These are phyloP conservation scores for Plasmopara muralis DNA, from an alignment of 352 stramenopile species.

Conservation along the genomic window DNA sequence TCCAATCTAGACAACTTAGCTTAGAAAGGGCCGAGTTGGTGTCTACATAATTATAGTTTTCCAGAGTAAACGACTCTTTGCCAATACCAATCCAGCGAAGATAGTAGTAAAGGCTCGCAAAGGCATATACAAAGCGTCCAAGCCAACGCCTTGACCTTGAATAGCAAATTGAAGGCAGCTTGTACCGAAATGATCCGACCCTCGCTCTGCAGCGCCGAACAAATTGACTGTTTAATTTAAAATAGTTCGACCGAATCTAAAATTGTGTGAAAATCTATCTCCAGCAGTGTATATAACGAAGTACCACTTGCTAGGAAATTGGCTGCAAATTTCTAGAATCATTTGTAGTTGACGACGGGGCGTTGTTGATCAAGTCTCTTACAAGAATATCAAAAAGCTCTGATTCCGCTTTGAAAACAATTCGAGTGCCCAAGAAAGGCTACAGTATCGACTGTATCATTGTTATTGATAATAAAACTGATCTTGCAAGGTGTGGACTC, in stretches of 20 bases:
- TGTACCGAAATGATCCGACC: neutral
- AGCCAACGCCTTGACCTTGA: neutral
- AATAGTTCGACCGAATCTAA: constrained; percentile 1
- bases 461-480: neutral
- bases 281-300: neutral
- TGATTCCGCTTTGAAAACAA: neutral
- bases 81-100: constrained; percentile 6
- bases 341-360: neutral
- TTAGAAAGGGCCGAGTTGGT: neutral
- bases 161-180: neutral
- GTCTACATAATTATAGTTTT: constrained; percentile 6
- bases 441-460: neutral
- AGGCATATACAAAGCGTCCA: constrained; percentile 9
- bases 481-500: neutral
- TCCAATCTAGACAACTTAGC: constrained; percentile 6
- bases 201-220: constrained; percentile 1
- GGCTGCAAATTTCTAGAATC: neutral
- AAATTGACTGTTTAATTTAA: constrained; percentile 8
- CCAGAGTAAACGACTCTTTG: neutral
- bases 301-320: neutral
- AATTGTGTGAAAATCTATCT: constrained; percentile 1
- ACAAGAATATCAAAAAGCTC: neutral
- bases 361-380: neutral
- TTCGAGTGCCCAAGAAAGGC: neutral
- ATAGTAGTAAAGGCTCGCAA: neutral